Percentiles rank a stretch among this genome's conserved stretches.
These are phyloP conservation scores for Penicillium sp. DNA, from an alignment of 2,329 filamentous ascomycete species.

Conservation along the genomic window DNA sequence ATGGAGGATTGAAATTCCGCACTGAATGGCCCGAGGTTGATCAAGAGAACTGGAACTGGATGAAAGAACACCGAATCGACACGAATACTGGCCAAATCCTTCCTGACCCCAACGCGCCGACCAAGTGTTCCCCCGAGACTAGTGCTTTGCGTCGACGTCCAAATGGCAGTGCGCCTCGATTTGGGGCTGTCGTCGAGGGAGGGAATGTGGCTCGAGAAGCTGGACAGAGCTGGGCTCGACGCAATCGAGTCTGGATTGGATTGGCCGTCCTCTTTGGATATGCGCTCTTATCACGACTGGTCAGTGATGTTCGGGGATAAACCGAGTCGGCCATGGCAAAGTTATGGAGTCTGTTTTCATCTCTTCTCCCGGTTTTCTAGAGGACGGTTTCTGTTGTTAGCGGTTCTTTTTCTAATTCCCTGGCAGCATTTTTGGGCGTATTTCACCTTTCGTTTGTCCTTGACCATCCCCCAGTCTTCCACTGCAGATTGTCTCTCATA, in stretches of 20 bases:
- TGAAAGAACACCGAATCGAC: conserved; percentile 77
- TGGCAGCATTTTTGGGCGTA: conserved; percentile 15
- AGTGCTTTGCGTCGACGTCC: conserved; percentile 60
- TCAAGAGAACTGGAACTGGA: conserved; percentile 85
- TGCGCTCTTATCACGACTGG: conserved; percentile 69
- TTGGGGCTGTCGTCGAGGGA: conserved; percentile 69
- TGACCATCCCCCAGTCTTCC: too few species aligned
- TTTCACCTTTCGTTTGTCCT: conserved; percentile 1
- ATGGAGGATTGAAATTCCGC: conserved; percentile 85
- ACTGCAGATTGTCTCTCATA: too few species aligned
- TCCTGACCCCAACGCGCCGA: conserved; percentile 49
- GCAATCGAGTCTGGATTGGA: conserved; percentile 70
- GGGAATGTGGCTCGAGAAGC: conserved; percentile 67
- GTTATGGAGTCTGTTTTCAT: too few species aligned
- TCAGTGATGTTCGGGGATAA: conserved; percentile 50
- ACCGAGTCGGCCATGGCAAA: background rate
- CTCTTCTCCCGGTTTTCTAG: background rate
- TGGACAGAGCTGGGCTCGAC: conserved; percentile 72
- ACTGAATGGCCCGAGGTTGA: conserved; percentile 87
- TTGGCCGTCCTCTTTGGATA: conserved; percentile 71
- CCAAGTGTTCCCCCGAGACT: conserved; percentile 55
- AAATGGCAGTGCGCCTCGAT: conserved; percentile 49
- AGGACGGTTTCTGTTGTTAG: conserved; percentile 6
- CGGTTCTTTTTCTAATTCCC: conserved; percentile 7
- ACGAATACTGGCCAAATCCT: conserved; percentile 63